These are phyloP conservation scores for Pyrenula massariospora DNA, from an alignment of 495 filamentous ascomycete species.

Conservation along the genomic window DNA sequence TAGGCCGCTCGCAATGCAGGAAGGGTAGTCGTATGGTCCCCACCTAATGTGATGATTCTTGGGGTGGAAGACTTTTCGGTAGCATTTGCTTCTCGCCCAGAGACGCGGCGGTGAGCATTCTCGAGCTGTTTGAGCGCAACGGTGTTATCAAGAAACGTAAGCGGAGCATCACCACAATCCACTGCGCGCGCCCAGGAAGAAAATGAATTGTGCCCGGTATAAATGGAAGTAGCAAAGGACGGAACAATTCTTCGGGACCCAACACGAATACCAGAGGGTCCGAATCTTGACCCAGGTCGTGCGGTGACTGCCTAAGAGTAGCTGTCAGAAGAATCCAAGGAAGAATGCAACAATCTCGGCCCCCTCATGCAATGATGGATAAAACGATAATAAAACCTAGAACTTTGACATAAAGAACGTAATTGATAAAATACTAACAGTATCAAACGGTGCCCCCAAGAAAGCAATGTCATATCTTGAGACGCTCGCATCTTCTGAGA, in stretches of 20 bases:
- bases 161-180: slow-evolving; percentile 39
- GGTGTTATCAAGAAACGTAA: slow-evolving; percentile 41
- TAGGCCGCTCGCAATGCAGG: slow-evolving; percentile 32
- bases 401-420: too few species aligned
- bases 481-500: slow-evolving; percentile 10
- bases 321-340: too few species aligned
- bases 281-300: slow-evolving; percentile 37
- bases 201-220: slow-evolving; percentile 32
- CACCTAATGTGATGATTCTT: slow-evolving; percentile 37
- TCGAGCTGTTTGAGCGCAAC: slow-evolving; percentile 38
- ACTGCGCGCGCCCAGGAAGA: slow-evolving; percentile 34
- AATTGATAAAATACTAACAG: slow-evolving; percentile 12
- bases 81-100: slow-evolving; percentile 10
- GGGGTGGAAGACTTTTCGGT: slow-evolving; percentile 12
- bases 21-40: slow-evolving; percentile 41
- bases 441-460: slow-evolving; percentile 40
- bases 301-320: slow-evolving; percentile 25
- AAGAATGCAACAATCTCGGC: too few species aligned
- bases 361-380: too few species aligned
- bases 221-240: slow-evolving; percentile 23
- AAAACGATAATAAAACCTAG: too few species aligned
- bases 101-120: slow-evolving; percentile 26
- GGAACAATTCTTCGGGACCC: slow-evolving; percentile 28
- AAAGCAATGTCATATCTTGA: slow-evolving; percentile 20
- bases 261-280: slow-evolving; percentile 34